Base-by-base conservation (phyloP, 2,329 filamentous ascomycete species). In the Xenoacremonium recifei region DNA sequence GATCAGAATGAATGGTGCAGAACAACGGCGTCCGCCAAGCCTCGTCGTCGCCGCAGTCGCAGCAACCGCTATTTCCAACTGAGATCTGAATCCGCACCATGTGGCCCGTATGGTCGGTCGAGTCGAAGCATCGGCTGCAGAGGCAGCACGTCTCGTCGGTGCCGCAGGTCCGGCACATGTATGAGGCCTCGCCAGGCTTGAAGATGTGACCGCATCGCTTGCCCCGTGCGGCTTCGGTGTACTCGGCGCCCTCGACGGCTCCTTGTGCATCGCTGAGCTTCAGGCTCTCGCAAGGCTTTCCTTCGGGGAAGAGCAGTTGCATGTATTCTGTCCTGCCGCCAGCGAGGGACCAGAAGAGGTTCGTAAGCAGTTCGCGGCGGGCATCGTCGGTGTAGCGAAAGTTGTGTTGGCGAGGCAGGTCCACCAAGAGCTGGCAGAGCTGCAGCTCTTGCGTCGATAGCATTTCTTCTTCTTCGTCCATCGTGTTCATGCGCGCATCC, bases 131-230 rank as follows among this genome's bases (percentile, higher is more conserved):
- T 53, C 85, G 84, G 59, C 88, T 89, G 70, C 93, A 99, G 13
- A 99, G 77, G 37, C 93, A 92, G 66, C 92, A 97, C 1, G 93
- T 97, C 51, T 96, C 92, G 65, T 99, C 95, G 33, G 86, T 83
- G 35, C 89, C 89, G 66, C 93, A 99, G 9, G 92, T 97, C 57
- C 90, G 87, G 75, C 93, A 99, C 57, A 86, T 80, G 65, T 97
- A 99, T 45, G 89, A 92, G 42, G 90, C 91, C 71, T 99, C 93
- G 37, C 92, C 93, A 12, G 81, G 78, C 68, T 92, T 92, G 76
- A 99, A 96, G 49, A 99, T 97, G 71, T 99, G 95, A 4, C 93
- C 95, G 64, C 93, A 99, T 35, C 90, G 85, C 67, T 95, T 95
- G 41, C 95, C 93, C 53, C 89, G 82, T 12, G 93, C 93, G 6